Percentiles rank a stretch among this genome's conserved stretches.
phyloP scores from a whole-genome alignment of 163 green algal genomes.

The Volvox carteri region DNA sequence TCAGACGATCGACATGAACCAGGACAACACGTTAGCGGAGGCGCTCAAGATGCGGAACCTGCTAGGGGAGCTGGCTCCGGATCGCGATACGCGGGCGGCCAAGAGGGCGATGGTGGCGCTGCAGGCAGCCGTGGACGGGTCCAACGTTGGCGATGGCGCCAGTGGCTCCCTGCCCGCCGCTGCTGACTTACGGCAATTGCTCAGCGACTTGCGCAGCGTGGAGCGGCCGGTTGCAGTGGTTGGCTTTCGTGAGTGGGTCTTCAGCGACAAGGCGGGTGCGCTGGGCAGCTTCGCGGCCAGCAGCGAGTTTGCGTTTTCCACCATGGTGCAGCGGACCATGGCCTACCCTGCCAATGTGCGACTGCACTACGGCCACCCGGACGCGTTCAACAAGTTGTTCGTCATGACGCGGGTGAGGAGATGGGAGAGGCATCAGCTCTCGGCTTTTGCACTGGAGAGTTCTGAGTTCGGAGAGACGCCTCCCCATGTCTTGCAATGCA shows the following conservation, averaged over 20 bases:
- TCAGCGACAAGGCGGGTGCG: conserved; percentile 80
- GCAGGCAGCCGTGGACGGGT: not conserved
- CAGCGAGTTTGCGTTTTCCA: conserved; percentile 79
- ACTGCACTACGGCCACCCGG: conserved; percentile 91
- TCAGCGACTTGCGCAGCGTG: conserved; percentile 20
- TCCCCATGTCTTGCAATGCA: too few species aligned
- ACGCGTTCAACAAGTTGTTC: conserved; percentile 92
- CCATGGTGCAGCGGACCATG: conserved; percentile 85
- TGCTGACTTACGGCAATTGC: conserved; percentile 32
- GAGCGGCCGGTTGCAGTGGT: conserved; percentile 72
- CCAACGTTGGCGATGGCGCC: too few species aligned
- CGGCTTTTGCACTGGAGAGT: too few species aligned
- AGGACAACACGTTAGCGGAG: conserved; percentile 90
- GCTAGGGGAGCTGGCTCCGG: conserved; percentile 59
- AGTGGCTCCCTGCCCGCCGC: conserved; percentile 19
- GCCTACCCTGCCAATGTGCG: conserved; percentile 69
- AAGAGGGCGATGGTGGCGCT: not conserved
- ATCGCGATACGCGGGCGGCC: not conserved
- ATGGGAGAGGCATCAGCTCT: too few species aligned
- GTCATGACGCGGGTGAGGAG: conserved; percentile 84
- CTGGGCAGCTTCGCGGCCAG: conserved; percentile 83
- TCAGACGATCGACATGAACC: conserved; percentile 93
- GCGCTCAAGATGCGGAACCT: conserved; percentile 71
- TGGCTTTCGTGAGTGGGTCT: conserved; percentile 86
- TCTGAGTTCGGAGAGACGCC: too few species aligned